Percentiles rank a stretch among this genome's conserved stretches.
These are phyloP conservation scores for Pelargonium fulgidum DNA, from an alignment of 441 rosid genomes.

Conservation along the genomic window DNA sequence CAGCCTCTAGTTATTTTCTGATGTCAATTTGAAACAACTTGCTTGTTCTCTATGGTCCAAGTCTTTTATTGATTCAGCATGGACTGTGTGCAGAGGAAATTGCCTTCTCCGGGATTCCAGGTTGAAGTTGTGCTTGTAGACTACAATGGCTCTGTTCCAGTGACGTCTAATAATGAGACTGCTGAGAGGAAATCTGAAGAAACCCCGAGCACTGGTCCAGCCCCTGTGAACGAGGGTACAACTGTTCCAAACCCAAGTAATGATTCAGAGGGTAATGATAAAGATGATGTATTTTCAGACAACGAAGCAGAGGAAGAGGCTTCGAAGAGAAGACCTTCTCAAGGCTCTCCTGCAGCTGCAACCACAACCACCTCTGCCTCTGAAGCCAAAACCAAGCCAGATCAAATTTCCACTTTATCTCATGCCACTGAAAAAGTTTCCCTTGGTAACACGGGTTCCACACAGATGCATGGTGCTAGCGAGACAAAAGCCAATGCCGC, in stretches of 20 bases:
- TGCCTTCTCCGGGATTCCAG: conserved; percentile 93
- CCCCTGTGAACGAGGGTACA: conserved; percentile 30
- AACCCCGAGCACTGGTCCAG: conserved; percentile 33
- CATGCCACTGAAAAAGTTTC: conserved; percentile 51
- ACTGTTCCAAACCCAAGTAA: conserved; percentile 34
- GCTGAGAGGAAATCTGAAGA: conserved; percentile 33
- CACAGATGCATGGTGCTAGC: conserved; percentile 20
- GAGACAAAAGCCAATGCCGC: conserved; percentile 31
- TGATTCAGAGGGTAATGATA: conserved; percentile 40
- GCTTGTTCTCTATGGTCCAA: neutral
- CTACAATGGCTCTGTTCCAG: conserved; percentile 33
- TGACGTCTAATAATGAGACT: conserved; percentile 29
- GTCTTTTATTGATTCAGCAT: conserved; percentile 7
- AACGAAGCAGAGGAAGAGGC: conserved; percentile 54
- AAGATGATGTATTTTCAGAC: conserved; percentile 90
- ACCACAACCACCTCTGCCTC: conserved; percentile 29
- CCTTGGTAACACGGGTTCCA: conserved; percentile 36
- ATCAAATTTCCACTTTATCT: conserved; percentile 43
- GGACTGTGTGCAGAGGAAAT: conserved; percentile 65
- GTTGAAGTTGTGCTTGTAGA: conserved; percentile 88
- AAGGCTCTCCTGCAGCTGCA: conserved; percentile 28
- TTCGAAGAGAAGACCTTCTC: conserved; percentile 32
- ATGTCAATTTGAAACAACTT: no score
- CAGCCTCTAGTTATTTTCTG: neutral
- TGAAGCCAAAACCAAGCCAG: conserved; percentile 32